Base-by-base conservation (phyloP, 371 early-diverging fungal genomes). In the Lichtheimia ramosa region DNA sequence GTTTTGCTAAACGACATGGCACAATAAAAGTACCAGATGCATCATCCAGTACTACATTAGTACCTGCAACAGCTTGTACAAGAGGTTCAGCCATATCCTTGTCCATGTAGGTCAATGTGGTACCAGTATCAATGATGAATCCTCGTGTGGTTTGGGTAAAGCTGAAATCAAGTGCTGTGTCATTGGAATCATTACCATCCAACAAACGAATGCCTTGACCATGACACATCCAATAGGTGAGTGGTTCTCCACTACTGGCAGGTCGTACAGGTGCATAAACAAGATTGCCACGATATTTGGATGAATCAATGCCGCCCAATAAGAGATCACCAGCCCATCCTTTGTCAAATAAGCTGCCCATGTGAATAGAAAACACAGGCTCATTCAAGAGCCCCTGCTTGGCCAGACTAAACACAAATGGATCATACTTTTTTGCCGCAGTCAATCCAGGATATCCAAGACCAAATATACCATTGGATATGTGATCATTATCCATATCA, bases 251-350 rank as follows among this genome's bases (percentile, higher is more conserved):
- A 12, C 20, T 7, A 1, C 24, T 18, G 13, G 15, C 46, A 14
- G 41, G 25, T 16, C 24, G 18, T 5, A 68, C 59, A 7, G 63
- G 61, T 8, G 55, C 51, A 56, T 63, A 68, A 10, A n/a, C n/a
- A n/a, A 60, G 15, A 21, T 46, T 39, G 12, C 50, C 61, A 20
- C 39, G 34, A 18, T 59, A 77, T 59, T 68, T 77, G 51, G 68
- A 25, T 3, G 49, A 20, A 61, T 85, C 75, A n/a, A 72, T 71
- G 0, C 74, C 86, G 6, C 85, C 86, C 54, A 89, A 74, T n/a
- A 81, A 63, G 5, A 86, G 66, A 34, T 81, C 76, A 2, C 87
- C 89, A 1, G 54, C 15, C 62, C 66, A 65, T 1, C 63, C 62
- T 10, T 43, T 28, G 10, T 63, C 56, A 14, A 34, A 40, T 23